Evolutionary conservation across 2,329 filamentous ascomycete species (phyloP), one percentile per base, ranked within the genome.

Genomic region (Paraphoma chrysanthemicola): DNA sequence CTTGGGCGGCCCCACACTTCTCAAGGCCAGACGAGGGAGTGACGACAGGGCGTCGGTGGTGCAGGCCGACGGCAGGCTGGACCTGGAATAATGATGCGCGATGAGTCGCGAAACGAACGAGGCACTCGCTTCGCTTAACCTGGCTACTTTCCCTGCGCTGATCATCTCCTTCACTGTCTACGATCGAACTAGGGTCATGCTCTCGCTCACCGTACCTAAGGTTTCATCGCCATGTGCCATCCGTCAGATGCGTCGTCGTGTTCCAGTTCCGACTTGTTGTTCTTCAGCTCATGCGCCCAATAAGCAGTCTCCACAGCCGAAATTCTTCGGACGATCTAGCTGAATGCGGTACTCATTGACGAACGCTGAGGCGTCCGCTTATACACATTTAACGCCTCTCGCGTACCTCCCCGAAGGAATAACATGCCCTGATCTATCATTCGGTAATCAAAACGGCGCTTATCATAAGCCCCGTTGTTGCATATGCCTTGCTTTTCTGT

Each of bases 181-280:
- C 44, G 42, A 52, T 44, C 44, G 50, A 59, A 59, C 51, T 48
- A 60, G 47, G 52, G 17, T 53, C 52, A 60, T 52, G 33, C 36
- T 51, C 58, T 61, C 48, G 43, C 54, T 54, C 55, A 53, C 49
- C 52, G 51, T 60, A 53, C 51, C 47, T 64, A 58, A 67, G 57
- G 62, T 66, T 66, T 48, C 62, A 67, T 74, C 56, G 57, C 55
- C 51, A 61, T 63, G 64, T 70, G 63, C 57, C 65, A 71, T 73
- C 54, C 49, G 60, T 59, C 46, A 63, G 46, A 53, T 60, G 43
- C 56, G 48, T 56, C 39, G 43, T 38, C 44, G 54, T 59, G 51
- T 49, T 12, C 36, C 48, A 33, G 38, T 51, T 60, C 36, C 36
- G 49, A 48, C 57, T 54, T 43, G 14, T 51, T 51, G 52, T 47